These are phyloP conservation scores for Meyerozyma elateridarum DNA, from an alignment of 1,139 yeast genomes.

Conservation along the genomic window DNA sequence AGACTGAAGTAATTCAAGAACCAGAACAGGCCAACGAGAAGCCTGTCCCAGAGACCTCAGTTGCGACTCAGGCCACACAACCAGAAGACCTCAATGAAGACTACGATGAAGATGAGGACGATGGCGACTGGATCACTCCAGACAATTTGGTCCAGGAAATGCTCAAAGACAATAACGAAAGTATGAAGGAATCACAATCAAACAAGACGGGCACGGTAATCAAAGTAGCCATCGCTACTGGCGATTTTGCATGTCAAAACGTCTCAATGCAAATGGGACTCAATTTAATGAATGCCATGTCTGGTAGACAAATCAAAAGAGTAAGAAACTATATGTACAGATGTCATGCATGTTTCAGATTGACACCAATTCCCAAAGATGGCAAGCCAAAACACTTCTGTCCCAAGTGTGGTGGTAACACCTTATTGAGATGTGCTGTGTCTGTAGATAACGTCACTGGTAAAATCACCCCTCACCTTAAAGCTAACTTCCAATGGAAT, in stretches of 20 bases:
- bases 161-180: slow-evolving; percentile 56
- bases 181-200: slow-evolving; percentile 26
- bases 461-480: slow-evolving; percentile 81
- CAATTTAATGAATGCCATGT: slow-evolving; percentile 75
- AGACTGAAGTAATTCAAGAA: slow-evolving; percentile 12
- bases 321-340: slow-evolving; percentile 91
- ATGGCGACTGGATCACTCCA: slow-evolving; percentile 95
- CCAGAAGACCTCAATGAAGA: slow-evolving; percentile 28
- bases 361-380: slow-evolving; percentile 70
- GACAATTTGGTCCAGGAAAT: slow-evolving; percentile 72
- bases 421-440: slow-evolving; percentile 85
- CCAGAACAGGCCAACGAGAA: slow-evolving; percentile 8
- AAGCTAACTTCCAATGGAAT: slow-evolving; percentile 91
- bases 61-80: slow-evolving; percentile 1
- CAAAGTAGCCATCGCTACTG: slow-evolving; percentile 83
- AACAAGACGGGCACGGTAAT: slow-evolving; percentile 23
- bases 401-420: slow-evolving; percentile 93
- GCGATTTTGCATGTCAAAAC: slow-evolving; percentile 97
- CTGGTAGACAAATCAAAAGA: slow-evolving; percentile 80
- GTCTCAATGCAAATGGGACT: slow-evolving; percentile 89
- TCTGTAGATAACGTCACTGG: slow-evolving; percentile 79
- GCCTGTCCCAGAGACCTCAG: slow-evolving; percentile 6
- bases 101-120: slow-evolving; percentile 60
- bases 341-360: slow-evolving; percentile 92
- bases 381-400: slow-evolving; percentile 86